These are phyloP conservation scores for Brassica carinata DNA, from an alignment of 345 rosid species.

Conservation along the genomic window DNA sequence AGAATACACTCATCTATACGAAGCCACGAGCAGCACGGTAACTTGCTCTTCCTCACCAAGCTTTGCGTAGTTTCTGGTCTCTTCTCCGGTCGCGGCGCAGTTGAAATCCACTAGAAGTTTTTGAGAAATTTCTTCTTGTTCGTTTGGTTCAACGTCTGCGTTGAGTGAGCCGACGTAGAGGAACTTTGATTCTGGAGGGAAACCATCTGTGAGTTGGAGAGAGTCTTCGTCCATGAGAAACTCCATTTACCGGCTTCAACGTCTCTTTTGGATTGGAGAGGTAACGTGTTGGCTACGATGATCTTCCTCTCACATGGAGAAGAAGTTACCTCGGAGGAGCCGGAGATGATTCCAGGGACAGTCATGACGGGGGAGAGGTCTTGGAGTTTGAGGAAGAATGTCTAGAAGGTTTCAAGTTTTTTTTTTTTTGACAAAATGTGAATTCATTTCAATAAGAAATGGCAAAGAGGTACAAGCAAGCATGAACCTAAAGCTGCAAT, in stretches of 20 bases:
- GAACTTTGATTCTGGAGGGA: slow-evolving; percentile 41
- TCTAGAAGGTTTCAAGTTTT: slow-evolving; percentile 48
- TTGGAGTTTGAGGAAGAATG: slow-evolving; percentile 22
- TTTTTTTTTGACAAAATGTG: no score
- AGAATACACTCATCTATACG: background rate
- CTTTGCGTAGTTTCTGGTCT: background rate
- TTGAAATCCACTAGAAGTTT: background rate
- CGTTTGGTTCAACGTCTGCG: slow-evolving; percentile 23
- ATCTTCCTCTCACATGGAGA: slow-evolving; percentile 34
- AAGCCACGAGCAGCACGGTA: background rate
- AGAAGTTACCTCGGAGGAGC: slow-evolving; percentile 20
- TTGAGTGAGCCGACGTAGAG: slow-evolving; percentile 47
- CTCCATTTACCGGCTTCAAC: slow-evolving; percentile 35
- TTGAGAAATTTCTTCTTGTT: slow-evolving; percentile 48
- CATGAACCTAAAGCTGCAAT: no score
- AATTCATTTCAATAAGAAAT: no score
- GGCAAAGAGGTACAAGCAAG: no score
- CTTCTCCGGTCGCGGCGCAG: no score
- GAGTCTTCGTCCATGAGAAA: slow-evolving; percentile 46
- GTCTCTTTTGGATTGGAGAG: slow-evolving; percentile 41
- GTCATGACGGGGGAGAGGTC: slow-evolving; percentile 53
- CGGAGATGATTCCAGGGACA: slow-evolving; percentile 48
- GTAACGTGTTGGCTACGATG: slow-evolving; percentile 45
- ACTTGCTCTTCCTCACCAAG: background rate
- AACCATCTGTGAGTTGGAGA: slow-evolving; percentile 46